Evolutionary conservation across 1,139 yeast genomes (phyloP).

Genomic region (Hyphopichia burtonii): DNA sequence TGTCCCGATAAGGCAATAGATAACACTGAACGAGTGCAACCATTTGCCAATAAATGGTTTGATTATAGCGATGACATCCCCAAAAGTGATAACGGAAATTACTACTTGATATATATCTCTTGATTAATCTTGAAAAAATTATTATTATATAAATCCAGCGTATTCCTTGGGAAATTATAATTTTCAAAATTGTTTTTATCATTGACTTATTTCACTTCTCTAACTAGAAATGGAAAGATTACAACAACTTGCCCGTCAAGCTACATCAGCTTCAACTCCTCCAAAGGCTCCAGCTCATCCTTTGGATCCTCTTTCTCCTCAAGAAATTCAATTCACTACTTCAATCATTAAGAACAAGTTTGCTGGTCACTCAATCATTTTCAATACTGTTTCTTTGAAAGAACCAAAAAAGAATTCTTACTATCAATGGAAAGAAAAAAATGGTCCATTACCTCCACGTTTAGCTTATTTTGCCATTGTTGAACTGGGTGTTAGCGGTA

Average conservation of each 20-base stretch:
- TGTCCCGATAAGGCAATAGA: constrained; percentile 7
- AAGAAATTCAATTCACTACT: constrained; percentile 47
- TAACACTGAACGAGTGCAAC: constrained; percentile 3
- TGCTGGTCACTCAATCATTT: constrained; percentile 48
- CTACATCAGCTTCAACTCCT: constrained; percentile 55
- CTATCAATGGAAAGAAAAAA: constrained; percentile 63
- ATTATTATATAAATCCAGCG: background rate
- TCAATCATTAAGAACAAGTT: constrained; percentile 29
- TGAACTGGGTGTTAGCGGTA: constrained; percentile 58
- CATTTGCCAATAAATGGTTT: background rate
- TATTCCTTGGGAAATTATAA: too few species aligned
- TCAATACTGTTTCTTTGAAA: constrained; percentile 68
- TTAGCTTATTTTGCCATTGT: constrained; percentile 65
- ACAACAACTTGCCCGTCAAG: constrained; percentile 61
- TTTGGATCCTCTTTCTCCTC: constrained; percentile 65
- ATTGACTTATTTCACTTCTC: too few species aligned
- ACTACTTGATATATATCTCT: too few species aligned
- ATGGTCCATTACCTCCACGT: constrained; percentile 65
- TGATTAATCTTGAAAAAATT: background rate
- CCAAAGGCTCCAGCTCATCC: constrained; percentile 64
- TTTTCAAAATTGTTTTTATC: too few species aligned
- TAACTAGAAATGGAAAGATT: constrained; percentile 63
- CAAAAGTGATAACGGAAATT: background rate
- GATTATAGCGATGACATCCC: background rate
- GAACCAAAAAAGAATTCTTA: constrained; percentile 68